Percentiles rank a stretch among this genome's conserved stretches.
Evolutionary conservation across 2,329 filamentous ascomycete genomes (phyloP).

Genomic region (Aspergillus niger): DNA sequence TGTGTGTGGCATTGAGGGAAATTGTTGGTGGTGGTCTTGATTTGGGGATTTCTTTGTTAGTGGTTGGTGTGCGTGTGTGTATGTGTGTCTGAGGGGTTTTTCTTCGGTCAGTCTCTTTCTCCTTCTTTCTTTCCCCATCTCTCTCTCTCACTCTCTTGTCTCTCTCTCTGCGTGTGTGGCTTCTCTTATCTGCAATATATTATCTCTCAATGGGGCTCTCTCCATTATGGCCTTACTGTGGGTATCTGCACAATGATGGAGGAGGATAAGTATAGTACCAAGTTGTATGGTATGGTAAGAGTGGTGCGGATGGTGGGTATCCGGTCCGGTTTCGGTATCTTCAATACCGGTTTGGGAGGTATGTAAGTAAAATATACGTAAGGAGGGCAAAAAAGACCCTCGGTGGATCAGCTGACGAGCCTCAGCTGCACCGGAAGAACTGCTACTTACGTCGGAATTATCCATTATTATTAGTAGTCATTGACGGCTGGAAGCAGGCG

Average conservation of each 20-base stretch:
- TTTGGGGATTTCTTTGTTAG: neutral
- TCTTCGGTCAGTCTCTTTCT: neutral
- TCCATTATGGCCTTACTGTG: neutral
- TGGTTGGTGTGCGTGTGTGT: too few species aligned
- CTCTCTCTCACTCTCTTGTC: too few species aligned
- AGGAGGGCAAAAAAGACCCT: neutral
- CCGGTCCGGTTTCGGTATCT: neutral
- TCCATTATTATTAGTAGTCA: neutral
- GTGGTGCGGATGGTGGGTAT: neutral
- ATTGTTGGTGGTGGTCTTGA: neutral
- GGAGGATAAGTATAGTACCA: neutral
- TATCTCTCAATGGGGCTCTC: neutral
- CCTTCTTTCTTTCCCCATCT: neutral
- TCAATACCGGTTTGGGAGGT: neutral
- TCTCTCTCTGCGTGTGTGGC: too few species aligned
- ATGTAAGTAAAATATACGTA: neutral
- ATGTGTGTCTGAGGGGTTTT: too few species aligned
- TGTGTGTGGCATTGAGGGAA: too few species aligned
- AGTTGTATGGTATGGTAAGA: neutral
- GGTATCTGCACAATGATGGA: neutral
- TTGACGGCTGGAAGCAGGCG: neutral
- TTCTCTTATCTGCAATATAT: neutral
- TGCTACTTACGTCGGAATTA: neutral
- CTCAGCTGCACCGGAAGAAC: neutral
- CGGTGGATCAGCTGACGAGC: slow-evolving; percentile 2